Conservation (phyloP, 2,329 filamentous ascomycete genomes). For the Dactylellina haptotyla region DNA sequence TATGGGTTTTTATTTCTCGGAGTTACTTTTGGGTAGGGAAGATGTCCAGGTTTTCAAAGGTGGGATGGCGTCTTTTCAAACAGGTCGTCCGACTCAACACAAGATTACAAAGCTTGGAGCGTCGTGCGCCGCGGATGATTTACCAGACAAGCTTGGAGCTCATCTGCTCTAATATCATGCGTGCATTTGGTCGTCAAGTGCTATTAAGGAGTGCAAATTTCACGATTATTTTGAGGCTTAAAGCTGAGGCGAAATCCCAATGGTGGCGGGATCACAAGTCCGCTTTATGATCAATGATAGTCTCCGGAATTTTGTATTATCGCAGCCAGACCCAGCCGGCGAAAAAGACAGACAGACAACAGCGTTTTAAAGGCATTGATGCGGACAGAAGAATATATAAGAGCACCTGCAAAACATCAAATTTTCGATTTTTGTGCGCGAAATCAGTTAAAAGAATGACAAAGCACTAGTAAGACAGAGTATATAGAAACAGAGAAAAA, state of each 20-base stretch:
- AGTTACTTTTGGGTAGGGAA: not conserved
- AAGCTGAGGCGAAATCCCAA: too few species aligned
- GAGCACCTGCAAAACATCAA: not conserved
- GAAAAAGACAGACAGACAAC: not conserved
- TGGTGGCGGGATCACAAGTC: too few species aligned
- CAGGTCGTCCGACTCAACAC: not conserved
- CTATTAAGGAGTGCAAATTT: too few species aligned
- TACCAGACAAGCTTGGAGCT: too few species aligned
- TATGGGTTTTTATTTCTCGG: not conserved
- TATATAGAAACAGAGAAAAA: not conserved
- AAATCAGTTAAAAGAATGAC: not conserved
- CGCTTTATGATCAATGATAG: not conserved
- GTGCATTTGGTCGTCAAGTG: too few species aligned
- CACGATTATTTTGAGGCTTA: too few species aligned
- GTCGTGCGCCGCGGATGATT: too few species aligned
- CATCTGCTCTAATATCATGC: too few species aligned
- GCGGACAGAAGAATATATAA: not conserved
- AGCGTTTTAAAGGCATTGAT: not conserved
- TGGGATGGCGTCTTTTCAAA: not conserved
- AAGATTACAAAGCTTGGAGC: slow-evolving; percentile 10
- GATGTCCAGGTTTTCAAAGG: not conserved
- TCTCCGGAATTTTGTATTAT: slow-evolving; percentile 3
- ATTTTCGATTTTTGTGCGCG: not conserved
- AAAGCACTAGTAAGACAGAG: not conserved
- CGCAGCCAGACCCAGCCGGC: not conserved